Base-by-base conservation (phyloP, 202 grass and related monocot genomes). In the Panicum hallii region DNA sequence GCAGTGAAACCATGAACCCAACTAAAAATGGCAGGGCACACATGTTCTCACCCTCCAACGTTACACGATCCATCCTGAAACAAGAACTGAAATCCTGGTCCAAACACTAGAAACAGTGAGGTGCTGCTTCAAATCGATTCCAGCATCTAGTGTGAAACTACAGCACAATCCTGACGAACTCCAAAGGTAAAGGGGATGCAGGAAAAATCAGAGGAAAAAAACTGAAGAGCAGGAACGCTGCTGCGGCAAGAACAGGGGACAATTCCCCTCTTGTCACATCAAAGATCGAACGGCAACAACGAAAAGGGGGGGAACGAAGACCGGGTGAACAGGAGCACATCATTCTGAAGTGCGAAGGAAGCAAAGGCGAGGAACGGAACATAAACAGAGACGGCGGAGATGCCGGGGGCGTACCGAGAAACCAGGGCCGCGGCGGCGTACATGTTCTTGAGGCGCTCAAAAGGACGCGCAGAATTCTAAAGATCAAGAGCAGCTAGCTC, bases 331-430 rank as follows among this genome's bases (percentile, higher is more conserved):
- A 63, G 77, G 66, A 72, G 80, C 77, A 77, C 50, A 86, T 90
- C 68, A 90, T 87, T 83, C 79, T 74, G 80, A 90, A 84, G 89
- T 87, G 89, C 34, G 62, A 34, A 75, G 38, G 89, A 84, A 79
- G 84, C 84, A 84, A 90, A 90, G 80, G 69, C 69, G 67, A 58
- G 22, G 67, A 60, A 74, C 13, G 50, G 71, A 54, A 58, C n/a
- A 19, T 20, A 67, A 38, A 72, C 57, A 36, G 72, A 68, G 82
- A 48, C 63, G 14, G 13, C 13, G 53, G 13, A 58, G 11, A 42
- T 12, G 23, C 40, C 40, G 15, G 48, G 53, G 14, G 43, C 72
- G 20, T 47, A 74, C 47, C 61, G 2, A 65, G 15, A 43, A 45
- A 80, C 74, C 12, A 69, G 52, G 61, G 44, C 11, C 80, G 44